Conservation (phyloP, 2,329 filamentous ascomycete species). For the Byssothecium circinans region DNA sequence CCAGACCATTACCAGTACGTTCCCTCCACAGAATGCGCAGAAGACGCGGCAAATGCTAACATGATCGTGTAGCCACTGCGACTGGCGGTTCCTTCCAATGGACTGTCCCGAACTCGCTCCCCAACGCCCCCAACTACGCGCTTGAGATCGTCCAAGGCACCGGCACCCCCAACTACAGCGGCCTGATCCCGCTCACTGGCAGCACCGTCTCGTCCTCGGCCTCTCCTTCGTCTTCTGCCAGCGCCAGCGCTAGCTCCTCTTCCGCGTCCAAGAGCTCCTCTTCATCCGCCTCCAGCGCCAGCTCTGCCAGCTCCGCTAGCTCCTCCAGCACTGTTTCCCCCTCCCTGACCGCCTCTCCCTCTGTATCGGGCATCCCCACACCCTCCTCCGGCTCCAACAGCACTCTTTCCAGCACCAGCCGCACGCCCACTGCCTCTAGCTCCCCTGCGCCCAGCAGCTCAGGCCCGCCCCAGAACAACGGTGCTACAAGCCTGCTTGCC, state of each 20-base stretch:
- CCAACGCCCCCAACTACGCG: slow-evolving; percentile 56
- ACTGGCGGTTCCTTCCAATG: slow-evolving; percentile 54
- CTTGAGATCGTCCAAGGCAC: slow-evolving; percentile 59
- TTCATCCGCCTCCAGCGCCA: slow-evolving; percentile 23
- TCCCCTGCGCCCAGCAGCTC: too few species aligned
- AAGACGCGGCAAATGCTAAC: slow-evolving; percentile 15
- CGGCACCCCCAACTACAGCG: slow-evolving; percentile 58
- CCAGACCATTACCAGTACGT: slow-evolving; percentile 52
- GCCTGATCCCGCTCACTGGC: slow-evolving; percentile 28
- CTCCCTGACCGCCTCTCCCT: slow-evolving; percentile 22
- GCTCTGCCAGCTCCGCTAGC: slow-evolving; percentile 18
- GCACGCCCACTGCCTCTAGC: slow-evolving; percentile 16
- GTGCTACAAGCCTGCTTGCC: slow-evolving; percentile 31
- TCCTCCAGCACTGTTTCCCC: slow-evolving; percentile 30
- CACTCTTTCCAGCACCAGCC: slow-evolving; percentile 24
- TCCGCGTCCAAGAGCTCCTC: slow-evolving; percentile 30
- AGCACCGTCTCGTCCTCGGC: slow-evolving; percentile 22
- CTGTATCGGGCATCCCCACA: slow-evolving; percentile 21
- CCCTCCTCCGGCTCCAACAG: slow-evolving; percentile 25
- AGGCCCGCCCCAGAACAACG: slow-evolving; percentile 28
- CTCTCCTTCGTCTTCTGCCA: slow-evolving; percentile 30
- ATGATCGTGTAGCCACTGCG: slow-evolving; percentile 38
- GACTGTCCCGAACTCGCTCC: slow-evolving; percentile 51
- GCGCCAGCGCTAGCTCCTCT: slow-evolving; percentile 31
- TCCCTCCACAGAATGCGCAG: neutral